Base-by-base conservation (phyloP, 2,329 filamentous ascomycete species). In the Aspergillus tubingensis region DNA sequence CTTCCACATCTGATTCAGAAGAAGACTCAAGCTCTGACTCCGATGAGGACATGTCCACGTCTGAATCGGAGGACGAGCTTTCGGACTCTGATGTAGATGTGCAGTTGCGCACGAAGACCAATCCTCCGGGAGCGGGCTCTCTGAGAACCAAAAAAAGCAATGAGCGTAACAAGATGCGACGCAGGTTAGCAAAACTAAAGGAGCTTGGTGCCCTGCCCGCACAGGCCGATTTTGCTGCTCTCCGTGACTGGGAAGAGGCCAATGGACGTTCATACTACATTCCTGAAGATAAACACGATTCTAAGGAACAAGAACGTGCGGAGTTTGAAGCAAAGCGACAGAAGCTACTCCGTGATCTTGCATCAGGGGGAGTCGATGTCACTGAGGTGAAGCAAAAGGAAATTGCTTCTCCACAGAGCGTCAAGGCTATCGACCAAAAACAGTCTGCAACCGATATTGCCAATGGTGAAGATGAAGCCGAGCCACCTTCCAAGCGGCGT, bases 91-190 rank as follows among this genome's bases (percentile, higher is more conserved):
- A 57, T 1, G 19, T 54, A 10, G 61, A 56, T 47, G 49, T 32
- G 23, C 58, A 63, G 36, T n/a, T 44, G 13, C 48, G 56, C 11
- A 57, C 58, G 19, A 68, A 67, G 38, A 52, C 68, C 32, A 74
- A 73, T 13, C 72, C 81, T 53, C 83, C 85, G 47, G 80, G 80
- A 4, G 56, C 79, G 61, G 87, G 87, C 15, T 79, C 77, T 32
- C 65, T 69, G 21, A 67, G 71, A 17, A 90, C 87, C 0, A 81
- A 81, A 54, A 75, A 75, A 23, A 82, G 86, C 62, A 90, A 90
- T 64, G 68, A 75, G 30, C 80, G 87, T 41, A 80, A 80, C 43
- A 82, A 81, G 58, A 74, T 82, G 55, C 73, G 77, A 41, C 81
- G 81, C 59, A 76, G 77, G 59, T 74, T 89, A 10, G 74, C 76